These are phyloP conservation scores for Geotrichum australiense DNA, from an alignment of 1,139 yeast genomes.

Conservation along the genomic window DNA sequence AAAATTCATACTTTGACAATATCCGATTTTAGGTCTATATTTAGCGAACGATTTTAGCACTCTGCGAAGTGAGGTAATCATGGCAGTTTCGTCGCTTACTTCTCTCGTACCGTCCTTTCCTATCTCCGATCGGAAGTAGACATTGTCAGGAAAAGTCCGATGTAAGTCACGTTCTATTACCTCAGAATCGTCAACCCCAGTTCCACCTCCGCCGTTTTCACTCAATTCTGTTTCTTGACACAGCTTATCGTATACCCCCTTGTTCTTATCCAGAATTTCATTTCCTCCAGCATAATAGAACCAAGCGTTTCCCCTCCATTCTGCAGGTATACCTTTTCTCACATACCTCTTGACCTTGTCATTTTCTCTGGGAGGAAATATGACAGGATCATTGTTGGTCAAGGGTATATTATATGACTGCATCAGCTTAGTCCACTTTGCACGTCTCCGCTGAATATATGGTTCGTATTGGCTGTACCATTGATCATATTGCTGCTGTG, in stretches of 20 bases:
- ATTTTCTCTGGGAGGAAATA: conserved; percentile 72
- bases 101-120: conserved; percentile 6
- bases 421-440: conserved; percentile 67
- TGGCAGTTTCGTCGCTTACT: conserved; percentile 44
- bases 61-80: conserved; percentile 67
- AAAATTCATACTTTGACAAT: conserved; percentile 91
- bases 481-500: conserved; percentile 52
- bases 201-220: conserved; percentile 2
- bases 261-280: conserved; percentile 60
- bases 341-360: conserved; percentile 77
- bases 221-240: conserved; percentile 42
- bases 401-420: conserved; percentile 57
- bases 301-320: conserved; percentile 98
- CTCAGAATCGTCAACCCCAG: conserved; percentile 59
- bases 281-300: conserved; percentile 92
- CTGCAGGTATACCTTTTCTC: conserved; percentile 90
- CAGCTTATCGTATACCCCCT: conserved; percentile 66
- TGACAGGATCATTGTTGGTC: conserved; percentile 29
- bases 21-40: conserved; percentile 85
- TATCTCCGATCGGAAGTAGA: conserved; percentile 51
- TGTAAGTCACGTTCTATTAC: conserved; percentile 89
- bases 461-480: conserved; percentile 72
- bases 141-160: conserved; percentile 90
- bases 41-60: conserved; percentile 80
- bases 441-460: conserved; percentile 54